Evolutionary conservation across 495 filamentous ascomycete genomes (phyloP).

Genomic region (Lasiosphaeris hirsuta): DNA sequence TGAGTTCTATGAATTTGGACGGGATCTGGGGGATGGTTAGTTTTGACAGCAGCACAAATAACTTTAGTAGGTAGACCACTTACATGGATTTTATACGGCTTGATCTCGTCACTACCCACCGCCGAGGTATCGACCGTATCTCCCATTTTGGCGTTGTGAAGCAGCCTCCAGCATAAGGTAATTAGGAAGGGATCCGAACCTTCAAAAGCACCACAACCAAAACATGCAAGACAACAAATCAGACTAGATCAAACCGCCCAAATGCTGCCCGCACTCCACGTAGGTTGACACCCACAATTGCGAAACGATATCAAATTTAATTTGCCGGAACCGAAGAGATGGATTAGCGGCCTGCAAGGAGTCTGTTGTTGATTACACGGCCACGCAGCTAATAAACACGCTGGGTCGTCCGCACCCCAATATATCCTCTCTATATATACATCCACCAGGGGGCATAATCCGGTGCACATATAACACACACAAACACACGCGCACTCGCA

Average conservation of each 20-base stretch:
- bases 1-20: slow-evolving; percentile 49
- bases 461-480: no score
- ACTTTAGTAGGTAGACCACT: slow-evolving; percentile 19
- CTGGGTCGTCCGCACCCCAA: neutral
- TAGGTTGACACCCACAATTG: neutral
- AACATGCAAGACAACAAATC: neutral
- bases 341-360: neutral
- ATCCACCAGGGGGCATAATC: no score
- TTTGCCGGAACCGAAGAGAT: slow-evolving; percentile 8
- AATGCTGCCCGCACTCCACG: neutral
- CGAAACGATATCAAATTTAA: slow-evolving; percentile 12
- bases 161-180: neutral
- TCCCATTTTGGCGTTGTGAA: slow-evolving; percentile 1
- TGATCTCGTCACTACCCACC: slow-evolving; percentile 34
- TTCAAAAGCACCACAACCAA: neutral
- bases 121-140: slow-evolving; percentile 7
- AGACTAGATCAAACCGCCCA: no score
- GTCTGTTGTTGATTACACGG: neutral
- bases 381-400: slow-evolving; percentile 7
- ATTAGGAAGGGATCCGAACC: neutral
- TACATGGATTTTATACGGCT: slow-evolving; percentile 50
- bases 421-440: neutral
- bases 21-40: slow-evolving; percentile 35
- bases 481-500: no score
- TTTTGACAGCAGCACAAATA: slow-evolving; percentile 9